phyloP scores from a whole-genome alignment of 2,329 filamentous ascomycete genomes.

The Trichoderma semiorbis region DNA sequence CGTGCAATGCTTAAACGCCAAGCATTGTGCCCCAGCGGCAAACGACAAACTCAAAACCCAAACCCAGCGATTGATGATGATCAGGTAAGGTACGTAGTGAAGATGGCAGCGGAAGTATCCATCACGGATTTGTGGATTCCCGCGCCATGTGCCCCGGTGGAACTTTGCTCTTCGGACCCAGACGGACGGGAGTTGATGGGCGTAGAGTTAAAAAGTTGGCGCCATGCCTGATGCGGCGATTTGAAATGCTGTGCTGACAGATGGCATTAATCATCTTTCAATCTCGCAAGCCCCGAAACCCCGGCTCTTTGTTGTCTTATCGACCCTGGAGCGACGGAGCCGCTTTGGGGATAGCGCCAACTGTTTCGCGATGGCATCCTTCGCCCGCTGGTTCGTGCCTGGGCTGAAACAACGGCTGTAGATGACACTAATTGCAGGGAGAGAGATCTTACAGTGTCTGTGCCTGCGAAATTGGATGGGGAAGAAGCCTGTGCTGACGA shows the following conservation, averaged over 20 bases:
- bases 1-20: background rate
- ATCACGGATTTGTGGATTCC: background rate
- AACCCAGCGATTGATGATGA: background rate
- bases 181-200: background rate
- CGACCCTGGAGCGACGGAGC: background rate
- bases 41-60: background rate
- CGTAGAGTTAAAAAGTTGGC: background rate
- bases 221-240: slow-evolving; percentile 6
- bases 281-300: background rate
- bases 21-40: background rate
- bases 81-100: background rate
- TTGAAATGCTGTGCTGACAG: background rate
- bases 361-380: background rate
- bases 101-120: background rate
- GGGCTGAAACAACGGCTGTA: background rate
- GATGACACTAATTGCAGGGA: background rate
- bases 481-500: background rate
- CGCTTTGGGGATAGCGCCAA: background rate
- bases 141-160: slow-evolving; percentile 1
- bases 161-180: background rate
- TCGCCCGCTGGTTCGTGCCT: background rate
- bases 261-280: background rate
- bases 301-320: background rate
- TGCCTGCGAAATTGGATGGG: background rate
- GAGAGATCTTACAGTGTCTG: background rate